Evolutionary conservation across 2,329 filamentous ascomycete species (phyloP), one percentile per base, ranked within the genome.

Genomic region (Trichoderma polysporum): DNA sequence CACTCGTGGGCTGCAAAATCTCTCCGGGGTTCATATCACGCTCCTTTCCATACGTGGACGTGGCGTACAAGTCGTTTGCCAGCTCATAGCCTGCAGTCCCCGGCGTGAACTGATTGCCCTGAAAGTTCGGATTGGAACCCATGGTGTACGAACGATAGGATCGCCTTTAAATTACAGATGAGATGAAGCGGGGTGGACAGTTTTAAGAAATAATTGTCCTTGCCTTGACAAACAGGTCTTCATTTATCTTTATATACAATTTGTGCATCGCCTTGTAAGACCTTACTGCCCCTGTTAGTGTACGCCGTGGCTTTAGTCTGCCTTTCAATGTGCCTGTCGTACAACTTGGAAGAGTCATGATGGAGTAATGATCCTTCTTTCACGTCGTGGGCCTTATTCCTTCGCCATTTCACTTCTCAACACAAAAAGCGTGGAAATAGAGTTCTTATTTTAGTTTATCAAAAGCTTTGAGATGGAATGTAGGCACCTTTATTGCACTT

Each of bases 1-100:
- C 5, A 31, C 37, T 31, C 10, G 56, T 59, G 39, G 56, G 56
- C 7, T 59, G 56, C 17, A 59, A 25, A 22, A 59, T 59, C 12
- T 59, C 56, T 47, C 56, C 56, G 1, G 56, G 56, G 56, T 59
- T 59, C 56, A 59, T 59, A 27, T 59, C 31, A 33, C 56, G 56
- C 37, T 59, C 56, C 22, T 59, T 13, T 22, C 56, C 56, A 59
- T 59, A 59, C 1, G 56, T 59, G 12, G 56, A 59, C 12, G 56
- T 59, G 27, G 56, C 56, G 25, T 59, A 59, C 8, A 59, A 31
- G 3, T 59, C n/a, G 37, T 59, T 59, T 47, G 56, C 56, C 39
- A 45, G 56, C 1, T 59, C 39, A 47, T 59, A 59, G 56, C 37
- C 56, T 33, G 56, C 25, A 3, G 56, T 59, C 19, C 56, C 56